A percentile compares a stretch with the other conserved stretches of the same genome.
These are phyloP conservation scores for Fusarium sp. DNA, from an alignment of 2,329 filamentous ascomycete species.

Conservation along the genomic window DNA sequence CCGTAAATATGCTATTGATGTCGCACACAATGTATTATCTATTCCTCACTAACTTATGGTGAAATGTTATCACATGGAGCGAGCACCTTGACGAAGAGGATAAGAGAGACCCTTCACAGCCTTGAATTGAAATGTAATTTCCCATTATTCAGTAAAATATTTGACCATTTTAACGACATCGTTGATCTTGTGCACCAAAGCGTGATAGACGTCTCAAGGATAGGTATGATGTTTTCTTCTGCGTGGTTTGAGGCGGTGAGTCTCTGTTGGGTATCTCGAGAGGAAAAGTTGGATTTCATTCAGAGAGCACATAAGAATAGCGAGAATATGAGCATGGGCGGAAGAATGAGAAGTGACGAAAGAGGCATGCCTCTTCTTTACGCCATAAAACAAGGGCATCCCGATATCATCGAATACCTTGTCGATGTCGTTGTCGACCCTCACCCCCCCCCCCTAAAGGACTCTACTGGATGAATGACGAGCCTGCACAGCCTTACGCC, in stretches of 20 bases:
- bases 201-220: neutral
- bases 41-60: too few species aligned
- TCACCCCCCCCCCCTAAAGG: conserved; percentile 9
- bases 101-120: neutral
- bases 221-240: neutral
- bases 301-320: conserved; percentile 17
- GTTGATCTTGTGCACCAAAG: neutral
- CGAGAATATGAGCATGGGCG: conserved; percentile 9
- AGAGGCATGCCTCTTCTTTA: conserved; percentile 20
- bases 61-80: too few species aligned
- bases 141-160: neutral
- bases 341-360: neutral
- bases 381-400: conserved; percentile 23
- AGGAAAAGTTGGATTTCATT: conserved; percentile 16
- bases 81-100: neutral
- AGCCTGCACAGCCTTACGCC: neutral
- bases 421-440: conserved; percentile 13
- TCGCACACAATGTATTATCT: too few species aligned
- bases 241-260: conserved; percentile 1
- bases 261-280: conserved; percentile 16
- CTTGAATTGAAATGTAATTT: neutral
- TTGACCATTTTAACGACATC: neutral
- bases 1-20: too few species aligned
- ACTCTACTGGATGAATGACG: neutral
- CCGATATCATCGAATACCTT: conserved; percentile 26